Evolutionary conservation across 805 yeast genomes (phyloP).

Genomic region (Lipomyces orientalis): DNA sequence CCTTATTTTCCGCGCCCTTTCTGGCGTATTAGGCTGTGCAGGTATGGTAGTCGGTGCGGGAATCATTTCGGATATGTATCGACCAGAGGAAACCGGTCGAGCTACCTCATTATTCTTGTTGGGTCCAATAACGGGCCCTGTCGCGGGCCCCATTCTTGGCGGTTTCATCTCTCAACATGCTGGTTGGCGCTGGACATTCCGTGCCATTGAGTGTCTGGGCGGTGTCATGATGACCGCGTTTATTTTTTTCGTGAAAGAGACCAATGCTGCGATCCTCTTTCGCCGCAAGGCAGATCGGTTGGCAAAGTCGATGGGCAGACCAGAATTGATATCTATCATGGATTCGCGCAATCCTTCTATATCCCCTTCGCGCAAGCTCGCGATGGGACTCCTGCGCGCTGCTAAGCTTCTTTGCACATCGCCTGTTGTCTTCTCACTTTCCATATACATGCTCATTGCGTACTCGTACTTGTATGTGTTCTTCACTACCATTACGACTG

Average conservation of each 20-base stretch:
- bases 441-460: conserved; percentile 34
- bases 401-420: conserved; percentile 42
- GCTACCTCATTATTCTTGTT: conserved; percentile 29
- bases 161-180: conserved; percentile 64
- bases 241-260: conserved; percentile 68
- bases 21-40: conserved; percentile 34
- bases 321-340: conserved; percentile 47
- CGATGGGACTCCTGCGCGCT: conserved; percentile 45
- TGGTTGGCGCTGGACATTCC: conserved; percentile 77
- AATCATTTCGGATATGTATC: conserved; percentile 33
- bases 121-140: conserved; percentile 50
- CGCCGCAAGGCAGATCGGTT: conserved; percentile 27
- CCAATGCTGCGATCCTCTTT: conserved; percentile 81
- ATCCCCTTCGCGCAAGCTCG: conserved; percentile 39
- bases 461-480: conserved; percentile 50
- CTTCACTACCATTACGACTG: conserved; percentile 64
- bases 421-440: conserved; percentile 27
- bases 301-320: conserved; percentile 1
- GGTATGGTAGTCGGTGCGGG: conserved; percentile 37
- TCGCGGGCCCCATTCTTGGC: conserved; percentile 64
- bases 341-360: conserved; percentile 59
- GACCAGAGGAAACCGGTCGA: conserved; percentile 26
- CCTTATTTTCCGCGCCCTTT: conserved; percentile 29
- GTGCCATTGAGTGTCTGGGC: conserved; percentile 51
- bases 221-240: conserved; percentile 28